Conservation (phyloP, 192 early-diverging fungal genomes). For the Diversispora epigaea region DNA sequence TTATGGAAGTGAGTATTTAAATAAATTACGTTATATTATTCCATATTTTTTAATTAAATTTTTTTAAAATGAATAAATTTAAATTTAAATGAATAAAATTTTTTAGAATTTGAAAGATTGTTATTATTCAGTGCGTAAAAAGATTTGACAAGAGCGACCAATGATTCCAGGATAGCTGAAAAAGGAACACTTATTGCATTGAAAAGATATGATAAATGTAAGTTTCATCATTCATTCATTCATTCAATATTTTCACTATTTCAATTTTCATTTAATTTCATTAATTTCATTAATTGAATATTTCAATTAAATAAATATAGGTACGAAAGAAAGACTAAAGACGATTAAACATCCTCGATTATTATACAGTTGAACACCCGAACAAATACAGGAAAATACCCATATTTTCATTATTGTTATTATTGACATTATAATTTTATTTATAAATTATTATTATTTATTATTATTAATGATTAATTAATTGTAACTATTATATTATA, state of each 20-base stretch:
- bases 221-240: background rate
- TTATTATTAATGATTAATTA: too few species aligned
- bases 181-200: slow-evolving; percentile 39
- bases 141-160: slow-evolving; percentile 60
- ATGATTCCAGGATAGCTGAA: slow-evolving; percentile 34
- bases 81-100: background rate
- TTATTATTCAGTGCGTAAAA: slow-evolving; percentile 71
- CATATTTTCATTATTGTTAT: too few species aligned
- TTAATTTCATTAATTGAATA: slow-evolving; percentile 34
- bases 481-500: too few species aligned
- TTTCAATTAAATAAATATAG: slow-evolving; percentile 52
- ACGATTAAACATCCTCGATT: slow-evolving; percentile 78
- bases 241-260: background rate
- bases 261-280: background rate
- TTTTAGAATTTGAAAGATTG: slow-evolving; percentile 82
- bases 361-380: slow-evolving; percentile 70
- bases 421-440: too few species aligned
- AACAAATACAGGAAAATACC: slow-evolving; percentile 60
- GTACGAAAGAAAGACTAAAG: slow-evolving; percentile 78
- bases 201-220: slow-evolving; percentile 32
- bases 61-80: slow-evolving; percentile 21
- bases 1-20: slow-evolving; percentile 45
- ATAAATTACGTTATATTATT: background rate
- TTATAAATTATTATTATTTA: too few species aligned
- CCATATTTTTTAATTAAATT: background rate